Percentiles rank a stretch among this genome's conserved stretches.
Conservation (phyloP, 371 early-diverging fungal species). For the Mucor racemosus region DNA sequence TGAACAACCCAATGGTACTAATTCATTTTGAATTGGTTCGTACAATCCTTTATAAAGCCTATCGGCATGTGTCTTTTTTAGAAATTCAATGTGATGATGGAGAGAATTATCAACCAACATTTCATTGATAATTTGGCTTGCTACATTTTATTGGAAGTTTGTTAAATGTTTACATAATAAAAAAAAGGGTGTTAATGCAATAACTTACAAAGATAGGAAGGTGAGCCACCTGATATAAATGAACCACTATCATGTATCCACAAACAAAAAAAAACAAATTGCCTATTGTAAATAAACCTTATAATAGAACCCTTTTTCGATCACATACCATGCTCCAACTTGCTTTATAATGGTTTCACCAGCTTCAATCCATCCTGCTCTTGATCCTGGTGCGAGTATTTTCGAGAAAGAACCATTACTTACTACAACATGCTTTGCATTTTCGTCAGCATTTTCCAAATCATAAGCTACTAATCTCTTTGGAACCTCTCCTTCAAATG, state of each 20-base stretch:
- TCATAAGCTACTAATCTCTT: constrained; percentile 42
- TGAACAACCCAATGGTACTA: constrained; percentile 43
- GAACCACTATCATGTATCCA: constrained; percentile 34
- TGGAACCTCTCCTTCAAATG: constrained; percentile 28
- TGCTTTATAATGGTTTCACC: constrained; percentile 28
- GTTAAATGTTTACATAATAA: background rate
- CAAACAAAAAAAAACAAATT: background rate
- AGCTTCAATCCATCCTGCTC: constrained; percentile 48
- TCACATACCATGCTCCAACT: constrained; percentile 36
- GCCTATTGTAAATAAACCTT: background rate
- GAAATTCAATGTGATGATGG: constrained; percentile 25
- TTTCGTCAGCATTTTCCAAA: constrained; percentile 15
- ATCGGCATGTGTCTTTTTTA: constrained; percentile 20
- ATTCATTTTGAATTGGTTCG: constrained; percentile 25
- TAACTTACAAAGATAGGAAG: constrained; percentile 35
- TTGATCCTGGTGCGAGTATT: constrained; percentile 44
- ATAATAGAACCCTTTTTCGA: constrained; percentile 4
- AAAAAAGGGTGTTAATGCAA: background rate
- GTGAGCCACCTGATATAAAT: constrained; percentile 45
- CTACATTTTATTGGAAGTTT: constrained; percentile 12
- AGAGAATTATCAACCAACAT: constrained; percentile 30
- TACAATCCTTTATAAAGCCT: constrained; percentile 34
- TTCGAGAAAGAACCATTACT: constrained; percentile 54
- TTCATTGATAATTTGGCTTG: constrained; percentile 33
- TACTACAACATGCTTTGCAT: constrained; percentile 33